Evolutionary conservation across 495 filamentous ascomycete genomes (phyloP).

Genomic region (Podospora pseudoanserina): DNA sequence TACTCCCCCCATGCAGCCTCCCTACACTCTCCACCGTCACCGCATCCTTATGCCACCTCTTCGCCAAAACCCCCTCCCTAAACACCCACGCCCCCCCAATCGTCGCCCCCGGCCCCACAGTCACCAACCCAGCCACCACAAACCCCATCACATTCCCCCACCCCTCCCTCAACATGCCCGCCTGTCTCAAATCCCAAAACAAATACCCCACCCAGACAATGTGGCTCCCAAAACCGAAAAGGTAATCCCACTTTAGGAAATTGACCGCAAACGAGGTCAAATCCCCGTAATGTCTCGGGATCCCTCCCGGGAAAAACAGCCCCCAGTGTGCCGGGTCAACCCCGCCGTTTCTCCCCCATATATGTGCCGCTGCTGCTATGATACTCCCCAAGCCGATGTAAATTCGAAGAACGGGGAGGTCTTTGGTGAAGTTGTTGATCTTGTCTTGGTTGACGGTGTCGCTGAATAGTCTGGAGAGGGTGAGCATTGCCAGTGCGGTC

Average conservation of each 20-base stretch:
- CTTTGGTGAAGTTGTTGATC: not conserved
- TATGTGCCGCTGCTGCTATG: not conserved
- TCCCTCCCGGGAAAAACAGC: not conserved
- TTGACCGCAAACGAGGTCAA: conserved; percentile 7
- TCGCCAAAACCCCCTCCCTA: conserved; percentile 22
- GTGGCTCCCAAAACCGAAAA: conserved; percentile 15
- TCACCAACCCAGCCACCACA: conserved; percentile 9
- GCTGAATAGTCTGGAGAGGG: not conserved
- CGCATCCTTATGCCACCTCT: conserved; percentile 20
- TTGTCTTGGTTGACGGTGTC: conserved; percentile 17
- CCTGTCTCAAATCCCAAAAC: conserved; percentile 21
- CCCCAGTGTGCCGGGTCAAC: not conserved
- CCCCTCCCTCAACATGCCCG: conserved; percentile 22
- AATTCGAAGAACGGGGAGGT: conserved; percentile 5
- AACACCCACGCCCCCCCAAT: conserved; percentile 21
- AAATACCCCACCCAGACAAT: conserved; percentile 24
- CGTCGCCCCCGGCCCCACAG: conserved; percentile 19
- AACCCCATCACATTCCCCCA: conserved; percentile 11
- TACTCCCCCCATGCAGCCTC: not conserved
- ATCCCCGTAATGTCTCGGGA: not conserved
- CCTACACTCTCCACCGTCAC: conserved; percentile 18
- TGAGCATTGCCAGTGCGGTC: not conserved
- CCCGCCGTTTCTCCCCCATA: conserved; percentile 10
- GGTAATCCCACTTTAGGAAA: conserved; percentile 18
- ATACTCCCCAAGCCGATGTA: conserved; percentile 4